Conservation (phyloP, 1,139 yeast species). For the Hyphopichia buzzinii region DNA sequence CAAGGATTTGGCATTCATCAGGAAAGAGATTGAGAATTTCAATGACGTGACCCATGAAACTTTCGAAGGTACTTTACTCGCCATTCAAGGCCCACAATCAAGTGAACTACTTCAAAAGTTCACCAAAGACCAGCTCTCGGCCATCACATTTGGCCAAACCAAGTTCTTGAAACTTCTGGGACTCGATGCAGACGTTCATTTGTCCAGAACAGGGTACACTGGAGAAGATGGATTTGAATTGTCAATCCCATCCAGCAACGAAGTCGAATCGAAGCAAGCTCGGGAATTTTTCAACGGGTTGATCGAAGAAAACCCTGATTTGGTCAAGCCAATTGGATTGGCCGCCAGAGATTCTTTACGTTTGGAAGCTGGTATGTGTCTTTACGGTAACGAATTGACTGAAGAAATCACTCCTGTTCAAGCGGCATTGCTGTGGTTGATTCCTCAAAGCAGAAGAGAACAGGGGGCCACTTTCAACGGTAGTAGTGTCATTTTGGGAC, state of each 20-base stretch:
- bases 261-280: slow-evolving; percentile 44
- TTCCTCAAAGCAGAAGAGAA: slow-evolving; percentile 75
- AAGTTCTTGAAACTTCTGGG: slow-evolving; percentile 51
- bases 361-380: slow-evolving; percentile 97
- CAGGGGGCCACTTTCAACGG: slow-evolving; percentile 67
- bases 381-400: slow-evolving; percentile 87
- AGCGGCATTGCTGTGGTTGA: slow-evolving; percentile 85
- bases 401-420: slow-evolving; percentile 86
- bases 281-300: slow-evolving; percentile 61
- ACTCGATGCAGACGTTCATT: slow-evolving; percentile 50
- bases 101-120: slow-evolving; percentile 62
- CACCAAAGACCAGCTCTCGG: slow-evolving; percentile 55
- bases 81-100: slow-evolving; percentile 90
- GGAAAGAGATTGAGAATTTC: slow-evolving; percentile 45
- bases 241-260: slow-evolving; percentile 61
- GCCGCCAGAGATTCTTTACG: slow-evolving; percentile 97
- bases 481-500: slow-evolving; percentile 62
- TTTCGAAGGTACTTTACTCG: slow-evolving; percentile 76
- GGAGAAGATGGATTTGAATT: slow-evolving; percentile 98
- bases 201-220: slow-evolving; percentile 94
- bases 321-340: slow-evolving; percentile 84
- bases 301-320: slow-evolving; percentile 51
- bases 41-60: slow-evolving; percentile 55
- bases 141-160: slow-evolving; percentile 74
- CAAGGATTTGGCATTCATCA: slow-evolving; percentile 68